Evolutionary conservation across 345 rosid species (phyloP), one percentile per base, ranked within the genome.

Genomic region (Brassica juncea): DNA sequence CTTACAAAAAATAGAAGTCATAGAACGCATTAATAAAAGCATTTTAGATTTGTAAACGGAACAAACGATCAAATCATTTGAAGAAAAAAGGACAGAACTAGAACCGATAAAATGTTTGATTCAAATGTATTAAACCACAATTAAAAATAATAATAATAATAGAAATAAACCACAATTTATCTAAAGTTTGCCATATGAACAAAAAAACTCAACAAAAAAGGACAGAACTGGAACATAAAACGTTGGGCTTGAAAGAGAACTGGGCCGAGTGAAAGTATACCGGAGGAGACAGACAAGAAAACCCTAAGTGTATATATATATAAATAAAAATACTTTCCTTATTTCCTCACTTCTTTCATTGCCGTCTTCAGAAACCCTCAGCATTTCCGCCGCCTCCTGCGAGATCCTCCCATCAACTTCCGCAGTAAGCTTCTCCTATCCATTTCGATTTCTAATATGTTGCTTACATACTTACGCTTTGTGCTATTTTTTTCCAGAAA

Each of bases 271-370:
- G 57, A 52, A 52, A 52, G 57, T n/a, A 5, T n/a, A 52, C 57
- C 21, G 57, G 21, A n/a, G 57, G 21, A n/a, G 57, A 52, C 19
- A 47, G 19, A 52, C 57, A 52, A 52, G 57, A 5, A n/a, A 52
- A 77, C 81, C 81, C 81, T 77, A 77, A 64, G 0, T 5, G 65
- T 71, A 54, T 71, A 39, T 71, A 39, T 71, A 78, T 27, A 28
- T 66, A 47, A 47, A 47, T 47, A 12, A 52, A 57, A 6, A 11
- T n/a, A 52, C 15, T 34, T 71, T 52, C 76, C 62, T 11, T 15
- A 52, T 32, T 1, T 61, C 14, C 0, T 7, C 35, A 54, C 12
- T 37, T 54, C 71, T 28, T 42, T 30, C 72, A 34, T 34, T 76
- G 77, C 70, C 77, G 76, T 63, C 60, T 71, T 0, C 80, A 27